phyloP scores from a whole-genome alignment of 2,329 filamentous ascomycete genomes.

The Pseudogymnoascus sp. region DNA sequence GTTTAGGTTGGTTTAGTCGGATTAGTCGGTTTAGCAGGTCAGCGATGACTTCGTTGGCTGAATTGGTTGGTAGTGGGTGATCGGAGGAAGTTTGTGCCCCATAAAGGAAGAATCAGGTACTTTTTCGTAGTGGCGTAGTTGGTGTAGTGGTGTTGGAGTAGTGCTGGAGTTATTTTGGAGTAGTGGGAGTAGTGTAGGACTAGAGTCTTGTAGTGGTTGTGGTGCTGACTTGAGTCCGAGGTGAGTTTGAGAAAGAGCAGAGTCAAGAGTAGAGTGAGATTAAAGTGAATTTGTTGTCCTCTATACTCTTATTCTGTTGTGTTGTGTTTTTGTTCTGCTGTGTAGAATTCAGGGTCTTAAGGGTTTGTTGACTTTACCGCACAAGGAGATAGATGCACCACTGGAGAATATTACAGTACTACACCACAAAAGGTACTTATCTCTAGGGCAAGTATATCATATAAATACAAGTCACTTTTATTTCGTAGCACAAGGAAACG shows the following conservation, averaged over 20 bases:
- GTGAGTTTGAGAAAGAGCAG: not conserved
- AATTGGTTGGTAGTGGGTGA: not conserved
- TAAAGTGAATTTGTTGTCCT: too few species aligned
- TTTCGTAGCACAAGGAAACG: not conserved
- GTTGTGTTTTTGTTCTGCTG: not conserved
- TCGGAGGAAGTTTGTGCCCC: not conserved
- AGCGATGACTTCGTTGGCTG: not conserved
- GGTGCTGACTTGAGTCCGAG: too few species aligned
- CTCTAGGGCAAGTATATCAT: not conserved
- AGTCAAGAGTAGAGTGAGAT: not conserved
- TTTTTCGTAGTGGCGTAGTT: not conserved
- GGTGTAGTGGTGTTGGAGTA: not conserved
- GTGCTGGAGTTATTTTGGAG: not conserved
- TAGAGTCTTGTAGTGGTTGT: not conserved
- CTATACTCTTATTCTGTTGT: too few species aligned
- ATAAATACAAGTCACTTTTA: not conserved
- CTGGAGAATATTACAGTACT: not conserved
- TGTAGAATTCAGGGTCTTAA: not conserved
- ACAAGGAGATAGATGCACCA: not conserved
- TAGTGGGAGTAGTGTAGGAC: not conserved
- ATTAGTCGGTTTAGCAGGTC: not conserved
- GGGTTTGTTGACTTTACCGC: not conserved
- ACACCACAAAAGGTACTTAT: not conserved
- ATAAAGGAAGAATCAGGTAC: not conserved
- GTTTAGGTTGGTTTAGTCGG: not conserved